Evolutionary conservation across 352 stramenopile genomes (phyloP).

Genomic region (Phytopythium mirpurense): DNA sequence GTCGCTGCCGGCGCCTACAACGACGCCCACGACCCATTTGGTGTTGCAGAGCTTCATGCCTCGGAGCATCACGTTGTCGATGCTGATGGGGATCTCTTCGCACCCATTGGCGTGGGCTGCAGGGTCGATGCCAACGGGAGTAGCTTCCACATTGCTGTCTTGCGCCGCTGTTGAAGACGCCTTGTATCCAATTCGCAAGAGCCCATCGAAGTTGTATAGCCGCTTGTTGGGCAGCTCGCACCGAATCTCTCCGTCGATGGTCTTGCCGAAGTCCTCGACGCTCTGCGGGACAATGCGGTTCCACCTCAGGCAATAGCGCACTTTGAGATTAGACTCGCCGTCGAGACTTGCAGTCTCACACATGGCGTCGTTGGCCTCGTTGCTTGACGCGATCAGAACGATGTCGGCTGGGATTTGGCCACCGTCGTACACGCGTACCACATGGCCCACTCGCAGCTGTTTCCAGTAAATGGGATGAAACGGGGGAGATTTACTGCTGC

Average conservation of each 20-base stretch:
- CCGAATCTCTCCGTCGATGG: conserved; percentile 52
- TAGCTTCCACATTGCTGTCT: conserved; percentile 10
- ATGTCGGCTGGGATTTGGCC: conserved; percentile 91
- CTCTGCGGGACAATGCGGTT: conserved; percentile 31
- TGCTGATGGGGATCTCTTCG: conserved; percentile 68
- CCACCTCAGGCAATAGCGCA: conserved; percentile 62
- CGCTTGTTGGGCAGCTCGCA: conserved; percentile 79
- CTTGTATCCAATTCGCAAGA: conserved; percentile 38
- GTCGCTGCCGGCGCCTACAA: conserved; percentile 74
- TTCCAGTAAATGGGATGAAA: conserved; percentile 81
- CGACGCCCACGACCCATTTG: conserved; percentile 73
- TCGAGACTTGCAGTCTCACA: conserved; percentile 83
- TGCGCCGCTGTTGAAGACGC: not conserved
- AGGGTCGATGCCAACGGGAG: conserved; percentile 3
- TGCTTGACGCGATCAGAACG: conserved; percentile 83
- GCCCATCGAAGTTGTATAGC: conserved; percentile 77
- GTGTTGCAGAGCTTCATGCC: conserved; percentile 86
- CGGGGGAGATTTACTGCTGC: not conserved
- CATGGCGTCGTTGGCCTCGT: conserved; percentile 64
- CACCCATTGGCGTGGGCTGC: not conserved
- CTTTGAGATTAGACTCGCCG: conserved; percentile 80
- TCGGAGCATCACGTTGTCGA: conserved; percentile 74
- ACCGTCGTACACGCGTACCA: conserved; percentile 86
- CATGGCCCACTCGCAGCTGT: conserved; percentile 79
- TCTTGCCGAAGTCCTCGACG: conserved; percentile 42